These are phyloP conservation scores for Rhizoclosmatium globosum DNA, from an alignment of 192 early-diverging fungal species.

Conservation along the genomic window DNA sequence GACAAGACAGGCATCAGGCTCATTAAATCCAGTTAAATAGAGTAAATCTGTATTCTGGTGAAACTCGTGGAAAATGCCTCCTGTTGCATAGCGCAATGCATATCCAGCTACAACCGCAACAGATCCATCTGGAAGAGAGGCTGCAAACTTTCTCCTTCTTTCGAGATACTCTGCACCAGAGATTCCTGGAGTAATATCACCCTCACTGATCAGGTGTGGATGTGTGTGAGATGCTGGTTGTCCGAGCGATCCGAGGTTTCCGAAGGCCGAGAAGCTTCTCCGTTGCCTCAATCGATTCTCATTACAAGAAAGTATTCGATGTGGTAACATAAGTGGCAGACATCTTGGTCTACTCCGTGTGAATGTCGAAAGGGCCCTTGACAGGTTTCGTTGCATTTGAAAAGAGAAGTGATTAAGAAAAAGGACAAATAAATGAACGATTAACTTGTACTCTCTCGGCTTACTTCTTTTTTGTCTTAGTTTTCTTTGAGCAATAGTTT, in stretches of 20 bases:
- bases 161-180: slow-evolving; percentile 76
- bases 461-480: too few species aligned
- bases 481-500: too few species aligned
- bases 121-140: slow-evolving; percentile 61
- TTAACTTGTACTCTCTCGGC: too few species aligned
- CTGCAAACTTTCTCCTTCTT: slow-evolving; percentile 73
- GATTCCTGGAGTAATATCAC: slow-evolving; percentile 70
- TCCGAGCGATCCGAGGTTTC: slow-evolving; percentile 52
- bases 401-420: too few species aligned
- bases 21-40: slow-evolving; percentile 91
- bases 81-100: slow-evolving; percentile 80
- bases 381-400: too few species aligned
- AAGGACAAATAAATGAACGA: too few species aligned
- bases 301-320: too few species aligned
- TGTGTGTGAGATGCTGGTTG: slow-evolving; percentile 87
- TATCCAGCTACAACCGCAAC: slow-evolving; percentile 61
- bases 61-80: slow-evolving; percentile 94
- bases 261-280: too few species aligned
- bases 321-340: too few species aligned
- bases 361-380: too few species aligned
- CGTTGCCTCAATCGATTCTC: too few species aligned
- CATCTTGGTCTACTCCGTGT: too few species aligned
- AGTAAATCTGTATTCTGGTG: slow-evolving; percentile 92
- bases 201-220: slow-evolving; percentile 78
- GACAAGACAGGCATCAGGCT: slow-evolving; percentile 77